Base-by-base conservation (phyloP, 2,329 filamentous ascomycete genomes). In the Talaromyces atroroseus region DNA sequence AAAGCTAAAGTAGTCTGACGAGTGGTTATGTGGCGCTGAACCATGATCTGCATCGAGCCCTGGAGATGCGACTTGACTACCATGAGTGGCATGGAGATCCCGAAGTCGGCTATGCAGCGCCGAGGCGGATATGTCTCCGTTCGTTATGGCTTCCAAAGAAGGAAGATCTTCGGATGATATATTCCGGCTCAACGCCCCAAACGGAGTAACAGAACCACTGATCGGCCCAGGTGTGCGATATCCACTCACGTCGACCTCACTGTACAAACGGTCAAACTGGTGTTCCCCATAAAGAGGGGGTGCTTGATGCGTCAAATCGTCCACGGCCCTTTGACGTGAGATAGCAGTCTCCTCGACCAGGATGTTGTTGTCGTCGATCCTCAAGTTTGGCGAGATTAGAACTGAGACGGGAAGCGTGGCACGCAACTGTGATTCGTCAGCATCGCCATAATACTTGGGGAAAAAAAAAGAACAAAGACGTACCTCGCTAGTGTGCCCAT, bases 251-350 rank as follows among this genome's bases (percentile, higher is more conserved):
- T 96, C 90, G 57, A 96, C 82, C 60, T 92, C 90, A 63, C 90
- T 90, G 73, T 95, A 99, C 1, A 97, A 79, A 68, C 90, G 87
- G 70, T 99, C 94, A 24, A 97, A 83, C 46, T 89, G 82, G 71
- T 97, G 94, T 65, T 92, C 84, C 58, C 90, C 91, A 65, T 99
- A 99, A 40, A 91, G 84, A 0, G 94, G 94, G n/a, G 94, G 94
- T 11, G 92, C 92, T 58, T 88, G 82, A 26, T 82, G 70, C 24
- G 82, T 80, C 20, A 82, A 79, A 42, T 84, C 80, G 42, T 79
- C 76, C 46, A 81, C 77, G 10, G 75, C 75, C 34, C 74, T 71
- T 58, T 76, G 69, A 63, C 78, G 73, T 58, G 76, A 68, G 67
- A 78, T 64, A 16, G 81, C 79, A n/a, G 77, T 77, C 65, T 84